Evolutionary conservation across 495 filamentous ascomycete genomes (phyloP).

Genomic region (Daldinia vernicosa): DNA sequence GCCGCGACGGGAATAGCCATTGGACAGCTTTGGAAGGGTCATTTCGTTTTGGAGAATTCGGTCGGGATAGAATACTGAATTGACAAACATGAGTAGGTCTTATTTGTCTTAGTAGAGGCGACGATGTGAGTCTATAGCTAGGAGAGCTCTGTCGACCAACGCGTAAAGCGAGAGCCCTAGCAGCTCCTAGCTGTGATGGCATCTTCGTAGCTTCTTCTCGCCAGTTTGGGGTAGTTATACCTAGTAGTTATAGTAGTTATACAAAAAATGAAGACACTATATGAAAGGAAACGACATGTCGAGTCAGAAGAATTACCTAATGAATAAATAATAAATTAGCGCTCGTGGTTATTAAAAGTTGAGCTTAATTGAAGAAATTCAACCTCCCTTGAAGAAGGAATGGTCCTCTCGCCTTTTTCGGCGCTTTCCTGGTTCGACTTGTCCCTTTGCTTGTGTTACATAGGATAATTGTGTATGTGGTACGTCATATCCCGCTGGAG

Average conservation of each 20-base stretch:
- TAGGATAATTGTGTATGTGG: slow-evolving; percentile 18
- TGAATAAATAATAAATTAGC: background rate
- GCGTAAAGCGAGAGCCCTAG: slow-evolving; percentile 28
- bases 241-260: no score
- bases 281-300: slow-evolving; percentile 18
- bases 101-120: slow-evolving; percentile 19
- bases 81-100: slow-evolving; percentile 23
- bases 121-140: slow-evolving; percentile 19
- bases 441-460: slow-evolving; percentile 21
- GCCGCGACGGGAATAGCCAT: slow-evolving; percentile 30
- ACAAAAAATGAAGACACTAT: slow-evolving; percentile 27
- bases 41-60: slow-evolving; percentile 20
- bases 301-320: slow-evolving; percentile 11
- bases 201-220: slow-evolving; percentile 10
- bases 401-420: slow-evolving; percentile 24
- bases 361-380: background rate
- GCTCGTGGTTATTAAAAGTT: background rate
- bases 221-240: slow-evolving; percentile 7
- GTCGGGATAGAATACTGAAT: slow-evolving; percentile 32
- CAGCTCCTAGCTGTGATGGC: slow-evolving; percentile 35
- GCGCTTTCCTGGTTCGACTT: slow-evolving; percentile 35
- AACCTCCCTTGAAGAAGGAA: background rate
- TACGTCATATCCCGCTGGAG: slow-evolving; percentile 36
- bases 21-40: slow-evolving; percentile 20
- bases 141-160: slow-evolving; percentile 31